Base-by-base conservation (phyloP, 495 filamentous ascomycete species). In the Hypomontagnella submonticulosa region DNA sequence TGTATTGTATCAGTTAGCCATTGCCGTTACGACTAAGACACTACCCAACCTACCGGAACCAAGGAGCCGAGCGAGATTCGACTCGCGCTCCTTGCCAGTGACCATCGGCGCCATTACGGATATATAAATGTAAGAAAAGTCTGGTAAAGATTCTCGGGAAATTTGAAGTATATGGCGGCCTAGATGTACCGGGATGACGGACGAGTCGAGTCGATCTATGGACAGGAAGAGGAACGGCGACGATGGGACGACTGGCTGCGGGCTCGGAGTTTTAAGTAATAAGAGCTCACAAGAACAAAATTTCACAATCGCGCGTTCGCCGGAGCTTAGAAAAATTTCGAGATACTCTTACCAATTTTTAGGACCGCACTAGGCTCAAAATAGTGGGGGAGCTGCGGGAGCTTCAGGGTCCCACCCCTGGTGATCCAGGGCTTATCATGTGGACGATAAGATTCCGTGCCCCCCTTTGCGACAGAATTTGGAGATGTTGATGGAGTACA, bases 1-100 rank as follows among this genome's bases (percentile, higher is more conserved):
- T 99, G 11, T 53, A 38, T 15, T 12, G 70, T 32, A 12, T 44
- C 0, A 34, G 33, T 52, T n/a, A 32, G 19, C 46, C 13, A 33
- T 58, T 5, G 12, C 19, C 30, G n/a, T 54, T 27, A 13, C 9
- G 23, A 15, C 11, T 0, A 6, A 12, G 23, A 7, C 19, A 30
- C 4, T 23, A 10, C 15, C 18, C 3, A 18, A 69, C 3, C 47
- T 86, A 97, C 95, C 95, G 54, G 95, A 97, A 67, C 95, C 95
- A 65, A 96, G 78, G 61, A 99, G 77, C 76, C 95, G 85, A 60
- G 96, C 94, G 70, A 89, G 74, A 58, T 91, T 90, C 13, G 92
- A 96, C 81, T 99, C 95, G 79, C 85, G 95, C 86, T 96, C 91
- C 84, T 82, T 75, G 84, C 84, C 74, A 23, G 71, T 60, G 63